Base-by-base conservation (phyloP, 2,329 filamentous ascomycete genomes). In the Xylogone sp. region DNA sequence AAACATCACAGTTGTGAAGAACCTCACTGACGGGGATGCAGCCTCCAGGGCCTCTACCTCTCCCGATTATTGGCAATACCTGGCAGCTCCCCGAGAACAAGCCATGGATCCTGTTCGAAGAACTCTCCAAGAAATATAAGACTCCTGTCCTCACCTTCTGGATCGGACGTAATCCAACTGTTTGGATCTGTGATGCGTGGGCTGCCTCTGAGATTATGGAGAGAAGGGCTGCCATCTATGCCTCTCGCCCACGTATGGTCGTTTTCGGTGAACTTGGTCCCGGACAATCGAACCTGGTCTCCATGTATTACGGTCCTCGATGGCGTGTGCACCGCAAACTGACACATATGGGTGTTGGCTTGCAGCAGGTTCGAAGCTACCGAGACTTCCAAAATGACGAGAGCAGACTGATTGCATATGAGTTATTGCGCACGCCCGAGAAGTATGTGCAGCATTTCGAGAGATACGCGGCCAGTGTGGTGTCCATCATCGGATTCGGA, bases 401-500 rank as follows among this genome's bases (percentile, higher is more conserved):
- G 27, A 59, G 55, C 34, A 59, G 50, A 52, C 45, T 59, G 6
- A 50, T 60, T 18, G 55, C 56, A 20, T 53, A 51, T 29, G 54
- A 59, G 42, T 24, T 60, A 5, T 42, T 60, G n/a, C 31, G 21
- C 12, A 57, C 50, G 1, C 58, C 58, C 9, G 53, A 60, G 21
- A 39, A 53, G 3, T 60, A 53, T 46, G 58, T 57, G 20, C 52
- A 53, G 20, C 56, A 57, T 52, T 54, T 60, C 16, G 58, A 60
- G 45, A 24, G 58, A 21, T 60, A 60, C 48, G 56, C 58, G 31
- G 50, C 56, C 1, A 57, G 54, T 34, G 58, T 60, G 13, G 58
- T 59, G 1, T 60, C 58, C 2, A 60, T 60, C n/a, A 60, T 60
- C 48, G 58, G 53, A 10, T 60, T 59, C 21, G 58, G 58, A 16